phyloP scores from a whole-genome alignment of 371 early-diverging fungal genomes.

The Vairimorpha necatrix region DNA sequence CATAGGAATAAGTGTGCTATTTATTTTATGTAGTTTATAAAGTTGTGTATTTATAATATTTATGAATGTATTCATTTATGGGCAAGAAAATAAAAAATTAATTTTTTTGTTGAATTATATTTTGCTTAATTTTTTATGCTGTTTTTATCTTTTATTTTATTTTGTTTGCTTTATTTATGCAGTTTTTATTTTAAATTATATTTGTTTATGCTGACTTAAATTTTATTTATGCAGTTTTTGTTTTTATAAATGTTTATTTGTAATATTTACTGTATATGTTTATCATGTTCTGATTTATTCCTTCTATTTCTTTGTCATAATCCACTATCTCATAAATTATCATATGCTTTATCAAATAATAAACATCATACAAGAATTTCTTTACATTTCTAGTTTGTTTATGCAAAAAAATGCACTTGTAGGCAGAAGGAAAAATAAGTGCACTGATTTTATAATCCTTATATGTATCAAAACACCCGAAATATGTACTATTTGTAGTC shows the following conservation, averaged over 20 bases:
- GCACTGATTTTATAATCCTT: slow-evolving; percentile 18
- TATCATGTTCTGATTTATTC: background rate
- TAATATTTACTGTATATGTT: background rate
- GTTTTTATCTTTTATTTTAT: background rate
- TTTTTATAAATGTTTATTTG: background rate
- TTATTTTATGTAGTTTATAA: slow-evolving; percentile 1
- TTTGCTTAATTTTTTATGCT: background rate
- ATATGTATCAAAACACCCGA: slow-evolving; percentile 14
- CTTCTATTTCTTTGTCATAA: background rate
- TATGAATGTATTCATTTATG: slow-evolving; percentile 3
- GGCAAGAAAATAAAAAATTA: background rate
- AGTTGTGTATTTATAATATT: slow-evolving; percentile 26
- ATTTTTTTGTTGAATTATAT: background rate
- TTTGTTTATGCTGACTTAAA: too few species aligned
- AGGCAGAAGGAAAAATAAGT: slow-evolving; percentile 17
- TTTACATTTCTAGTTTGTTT: background rate
- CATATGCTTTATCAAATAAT: background rate
- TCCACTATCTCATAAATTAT: background rate
- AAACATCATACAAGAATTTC: slow-evolving; percentile 14
- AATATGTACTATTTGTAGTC: slow-evolving; percentile 5
- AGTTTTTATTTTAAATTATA: too few species aligned
- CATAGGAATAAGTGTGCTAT: slow-evolving; percentile 21
- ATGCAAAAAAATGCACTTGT: slow-evolving; percentile 23
- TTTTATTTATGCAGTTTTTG: background rate
- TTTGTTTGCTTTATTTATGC: background rate